Base-by-base conservation (phyloP, 495 filamentous ascomycete genomes). In the Cercophora newfieldiana region DNA sequence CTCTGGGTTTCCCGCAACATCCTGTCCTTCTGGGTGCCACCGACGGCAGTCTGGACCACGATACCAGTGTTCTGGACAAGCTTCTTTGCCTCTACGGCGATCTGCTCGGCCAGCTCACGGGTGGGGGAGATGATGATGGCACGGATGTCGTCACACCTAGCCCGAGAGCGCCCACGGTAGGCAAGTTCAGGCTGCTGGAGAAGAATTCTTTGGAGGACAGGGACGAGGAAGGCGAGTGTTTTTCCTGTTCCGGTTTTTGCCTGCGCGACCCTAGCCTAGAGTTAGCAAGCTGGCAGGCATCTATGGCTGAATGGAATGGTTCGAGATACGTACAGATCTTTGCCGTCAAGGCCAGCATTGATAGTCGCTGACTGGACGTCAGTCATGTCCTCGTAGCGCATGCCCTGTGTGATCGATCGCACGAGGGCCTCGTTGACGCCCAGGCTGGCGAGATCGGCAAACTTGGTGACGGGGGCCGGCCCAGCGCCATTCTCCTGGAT, bases 71-170 rank as follows among this genome's bases (percentile, higher is more conserved):
- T 79, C 7, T 47, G 49, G 3, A 85, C 83, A n/a, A 97, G 72
- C 73, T 88, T 94, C 50, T 66, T 78, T 2, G 95, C 93, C 73
- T 99, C 95, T 0, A 78, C 86, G 12, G 89, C 91, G 69, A 99
- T 98, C 79, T 99, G 95, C 75, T 97, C 92, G 3, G 95, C 95
- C 66, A 99, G 83, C 78, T 99, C 95, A 64, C 95, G 87, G 21
- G 95, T 99, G 8, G 95, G 95, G 0, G 96, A 98, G 66, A 99
- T 87, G 72, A 99, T 88, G 50, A 99, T 88, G 26, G 91, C 89
- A 62, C 93, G 88, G 66, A 97, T 93, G 73, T 97, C 92, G 31
- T 83, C 74, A 1, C 87, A 74, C 3, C 75, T 72, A 10, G 85
- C 75, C 3, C 66, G 62, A 7, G 18, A 53, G 29, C 74, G 68